Evolutionary conservation across 164 flowering plant species (phyloP).

Genomic region (Macadamia integrifolia): DNA sequence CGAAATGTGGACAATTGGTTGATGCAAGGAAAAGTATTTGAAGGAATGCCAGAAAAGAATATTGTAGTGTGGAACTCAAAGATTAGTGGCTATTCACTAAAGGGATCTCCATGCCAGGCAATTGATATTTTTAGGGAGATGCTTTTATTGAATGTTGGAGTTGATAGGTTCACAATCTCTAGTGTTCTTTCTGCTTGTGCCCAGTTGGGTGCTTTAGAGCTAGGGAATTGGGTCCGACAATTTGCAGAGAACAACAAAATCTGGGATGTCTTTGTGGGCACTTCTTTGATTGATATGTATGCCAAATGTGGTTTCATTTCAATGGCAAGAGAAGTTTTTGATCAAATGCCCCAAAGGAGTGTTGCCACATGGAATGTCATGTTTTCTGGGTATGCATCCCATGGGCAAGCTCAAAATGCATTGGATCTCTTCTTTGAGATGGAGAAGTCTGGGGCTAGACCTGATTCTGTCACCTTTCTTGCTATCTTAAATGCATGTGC

Average conservation of each 20-base stretch:
- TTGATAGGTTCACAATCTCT: conserved; percentile 12
- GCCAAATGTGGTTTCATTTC: conserved; percentile 10
- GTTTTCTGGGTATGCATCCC: conserved; percentile 18
- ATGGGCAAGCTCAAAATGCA: conserved; percentile 9
- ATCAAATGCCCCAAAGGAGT: conserved; percentile 9
- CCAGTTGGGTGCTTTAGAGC: conserved; percentile 12
- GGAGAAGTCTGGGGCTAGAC: conserved; percentile 7
- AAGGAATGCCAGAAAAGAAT: conserved; percentile 10
- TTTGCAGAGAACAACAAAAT: conserved; percentile 12
- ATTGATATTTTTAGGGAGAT: conserved; percentile 12
- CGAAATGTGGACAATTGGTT: conserved; percentile 3
- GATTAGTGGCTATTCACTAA: conserved; percentile 15
- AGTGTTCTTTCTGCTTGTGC: conserved; percentile 16
- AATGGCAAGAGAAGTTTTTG: conserved; percentile 12
- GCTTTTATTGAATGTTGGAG: conserved; percentile 5
- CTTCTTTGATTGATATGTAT: conserved; percentile 9
- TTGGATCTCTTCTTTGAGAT: conserved; percentile 12
- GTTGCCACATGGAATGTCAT: conserved; percentile 17
- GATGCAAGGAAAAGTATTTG: conserved; percentile 9
- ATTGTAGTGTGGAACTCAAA: conserved; percentile 13
- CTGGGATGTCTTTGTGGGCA: conserved; percentile 11
- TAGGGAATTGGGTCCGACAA: conserved; percentile 13
- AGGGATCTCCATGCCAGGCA: conserved; percentile 1
- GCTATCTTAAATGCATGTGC: conserved; percentile 15
- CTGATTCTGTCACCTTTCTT: conserved; percentile 18